These are phyloP conservation scores for Plasmodium gonderi DNA, from an alignment of 169 alveolate species.

Conservation along the genomic window DNA sequence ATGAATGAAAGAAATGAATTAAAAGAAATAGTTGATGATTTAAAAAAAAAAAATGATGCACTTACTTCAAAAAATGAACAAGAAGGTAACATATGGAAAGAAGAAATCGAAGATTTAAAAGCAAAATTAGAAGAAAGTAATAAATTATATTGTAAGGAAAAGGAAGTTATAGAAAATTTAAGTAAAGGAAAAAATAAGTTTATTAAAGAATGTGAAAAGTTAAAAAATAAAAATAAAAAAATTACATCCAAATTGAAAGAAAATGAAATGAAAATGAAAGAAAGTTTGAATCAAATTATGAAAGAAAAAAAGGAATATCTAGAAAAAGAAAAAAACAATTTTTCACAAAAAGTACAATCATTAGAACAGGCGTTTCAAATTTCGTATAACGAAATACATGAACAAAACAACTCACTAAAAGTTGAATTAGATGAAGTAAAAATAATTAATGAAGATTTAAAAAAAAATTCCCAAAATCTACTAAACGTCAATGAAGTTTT, in stretches of 20 bases:
- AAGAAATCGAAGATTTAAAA: constrained; percentile 6
- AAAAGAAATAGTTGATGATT: neutral
- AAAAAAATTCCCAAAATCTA: constrained; percentile 56
- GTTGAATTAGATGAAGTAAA: constrained; percentile 27
- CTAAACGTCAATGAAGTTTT: constrained; percentile 44
- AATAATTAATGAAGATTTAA: constrained; percentile 41
- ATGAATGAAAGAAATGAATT: neutral
- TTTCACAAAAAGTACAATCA: constrained; percentile 33
- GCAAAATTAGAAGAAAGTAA: constrained; percentile 15
- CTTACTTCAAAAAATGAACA: neutral
- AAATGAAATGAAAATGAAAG: neutral
- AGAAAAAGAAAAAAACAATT: constrained; percentile 27
- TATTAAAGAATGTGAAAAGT: constrained; percentile 48
- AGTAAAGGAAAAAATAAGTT: constrained; percentile 44
- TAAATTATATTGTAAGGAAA: constrained; percentile 27
- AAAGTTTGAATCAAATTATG: constrained; percentile 6
- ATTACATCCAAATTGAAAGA: constrained; percentile 45
- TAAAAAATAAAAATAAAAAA: constrained; percentile 64
- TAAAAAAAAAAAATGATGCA: constrained; percentile 6
- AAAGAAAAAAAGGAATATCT: constrained; percentile 29
- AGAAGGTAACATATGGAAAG: neutral
- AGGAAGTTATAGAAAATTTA: constrained; percentile 45
- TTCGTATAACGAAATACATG: constrained; percentile 45
- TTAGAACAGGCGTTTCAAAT: constrained; percentile 45
- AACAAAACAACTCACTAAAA: constrained; percentile 25